Conservation (phyloP, 495 filamentous ascomycete species). For the Penicillium manginii region DNA sequence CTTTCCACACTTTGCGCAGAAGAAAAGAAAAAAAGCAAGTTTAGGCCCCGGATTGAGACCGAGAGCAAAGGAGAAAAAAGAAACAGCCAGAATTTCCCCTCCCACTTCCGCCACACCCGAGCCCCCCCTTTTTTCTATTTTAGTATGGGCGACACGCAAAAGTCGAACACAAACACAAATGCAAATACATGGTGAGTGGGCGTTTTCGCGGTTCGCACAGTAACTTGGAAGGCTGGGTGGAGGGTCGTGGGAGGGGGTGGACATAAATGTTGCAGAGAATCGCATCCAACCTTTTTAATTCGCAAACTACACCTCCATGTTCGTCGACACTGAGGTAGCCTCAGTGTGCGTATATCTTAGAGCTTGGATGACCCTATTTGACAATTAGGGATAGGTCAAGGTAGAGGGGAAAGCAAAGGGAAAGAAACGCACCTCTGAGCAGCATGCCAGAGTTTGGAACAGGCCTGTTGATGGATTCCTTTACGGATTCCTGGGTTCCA, state of each 20-base stretch:
- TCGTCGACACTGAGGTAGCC: slow-evolving; percentile 30
- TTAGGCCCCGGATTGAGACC: neutral
- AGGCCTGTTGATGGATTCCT: slow-evolving; percentile 33
- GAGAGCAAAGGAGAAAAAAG: neutral
- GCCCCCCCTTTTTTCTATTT: no score
- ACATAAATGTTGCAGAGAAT: slow-evolving; percentile 30
- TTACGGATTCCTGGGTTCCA: slow-evolving; percentile 40
- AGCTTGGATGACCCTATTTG: slow-evolving; percentile 53
- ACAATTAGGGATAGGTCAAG: neutral
- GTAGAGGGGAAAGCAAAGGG: neutral
- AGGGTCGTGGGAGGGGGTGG: slow-evolving; percentile 26
- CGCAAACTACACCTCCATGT: slow-evolving; percentile 33
- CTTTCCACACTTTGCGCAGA: no score
- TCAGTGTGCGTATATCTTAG: slow-evolving; percentile 38
- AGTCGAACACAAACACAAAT: slow-evolving; percentile 27
- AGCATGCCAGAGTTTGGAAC: slow-evolving; percentile 41
- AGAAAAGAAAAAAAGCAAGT: no score
- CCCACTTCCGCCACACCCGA: neutral
- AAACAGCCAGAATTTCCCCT: neutral
- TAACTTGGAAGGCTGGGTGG: slow-evolving; percentile 19
- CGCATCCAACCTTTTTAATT: slow-evolving; percentile 38
- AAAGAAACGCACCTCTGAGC: slow-evolving; percentile 39
- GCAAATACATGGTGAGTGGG: neutral
- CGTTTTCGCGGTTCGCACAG: no score
- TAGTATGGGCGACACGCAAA: no score